Evolutionary conservation across 331 rosid genomes (phyloP).

Genomic region (Erythrophleum ivorense): DNA sequence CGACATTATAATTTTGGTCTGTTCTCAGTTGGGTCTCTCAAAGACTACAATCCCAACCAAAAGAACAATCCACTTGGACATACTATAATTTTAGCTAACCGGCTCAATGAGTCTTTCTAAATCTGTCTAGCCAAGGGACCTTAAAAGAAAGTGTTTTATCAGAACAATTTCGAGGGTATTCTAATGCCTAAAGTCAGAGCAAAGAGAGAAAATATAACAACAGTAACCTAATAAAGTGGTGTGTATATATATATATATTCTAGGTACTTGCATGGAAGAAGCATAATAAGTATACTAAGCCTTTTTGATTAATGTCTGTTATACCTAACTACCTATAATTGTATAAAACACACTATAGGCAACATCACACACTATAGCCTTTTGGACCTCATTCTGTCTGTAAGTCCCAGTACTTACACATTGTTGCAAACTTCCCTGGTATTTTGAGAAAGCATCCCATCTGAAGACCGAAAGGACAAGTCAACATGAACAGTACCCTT

Average conservation of each 20-base stretch:
- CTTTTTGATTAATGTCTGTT: not conserved
- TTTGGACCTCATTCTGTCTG: slow-evolving; percentile 11
- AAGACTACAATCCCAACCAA: not conserved
- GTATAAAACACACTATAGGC: not conserved
- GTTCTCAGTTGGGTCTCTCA: not conserved
- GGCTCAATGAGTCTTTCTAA: not conserved
- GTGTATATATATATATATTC: not conserved
- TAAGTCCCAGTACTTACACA: slow-evolving; percentile 50
- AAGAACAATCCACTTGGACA: not conserved
- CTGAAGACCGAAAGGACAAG: slow-evolving; percentile 65
- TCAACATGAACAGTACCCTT: slow-evolving; percentile 75
- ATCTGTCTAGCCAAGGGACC: slow-evolving; percentile 14
- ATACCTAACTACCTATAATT: not conserved
- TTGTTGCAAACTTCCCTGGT: slow-evolving; percentile 40
- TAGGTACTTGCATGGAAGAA: not conserved
- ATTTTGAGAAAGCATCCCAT: slow-evolving; percentile 44
- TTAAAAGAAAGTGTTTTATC: not conserved
- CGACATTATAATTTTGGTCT: not conserved
- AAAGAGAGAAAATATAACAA: not conserved
- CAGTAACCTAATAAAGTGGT: not conserved
- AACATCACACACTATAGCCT: too few species aligned
- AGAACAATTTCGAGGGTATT: not conserved
- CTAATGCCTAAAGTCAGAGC: not conserved
- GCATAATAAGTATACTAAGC: not conserved
- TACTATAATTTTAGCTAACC: not conserved